phyloP scores from a whole-genome alignment of 2,329 filamentous ascomycete genomes.

The Colletotrichum phormii region DNA sequence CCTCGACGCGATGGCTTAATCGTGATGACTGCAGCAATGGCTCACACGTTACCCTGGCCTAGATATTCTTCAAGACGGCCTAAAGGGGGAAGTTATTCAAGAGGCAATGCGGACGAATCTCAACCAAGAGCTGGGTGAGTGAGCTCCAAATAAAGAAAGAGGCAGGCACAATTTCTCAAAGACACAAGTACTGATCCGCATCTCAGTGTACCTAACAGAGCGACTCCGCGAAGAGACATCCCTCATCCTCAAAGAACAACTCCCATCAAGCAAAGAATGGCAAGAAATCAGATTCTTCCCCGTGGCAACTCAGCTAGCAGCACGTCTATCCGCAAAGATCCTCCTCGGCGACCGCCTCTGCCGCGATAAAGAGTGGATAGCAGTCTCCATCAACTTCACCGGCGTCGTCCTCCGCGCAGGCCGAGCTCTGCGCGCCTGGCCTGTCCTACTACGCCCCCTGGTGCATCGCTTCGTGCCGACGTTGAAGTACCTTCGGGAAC shows the following conservation, averaged over 20 bases:
- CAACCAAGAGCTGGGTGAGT: constrained; percentile 15
- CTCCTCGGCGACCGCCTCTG: constrained; percentile 59
- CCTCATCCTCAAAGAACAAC: constrained; percentile 14
- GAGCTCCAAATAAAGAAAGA: too few relatives aligned
- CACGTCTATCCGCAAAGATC: constrained; percentile 60
- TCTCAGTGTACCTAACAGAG: constrained; percentile 10
- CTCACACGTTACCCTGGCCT: constrained; percentile 15
- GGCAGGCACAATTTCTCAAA: too few relatives aligned
- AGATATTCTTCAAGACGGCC: background rate
- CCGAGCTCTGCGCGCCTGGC: constrained; percentile 53
- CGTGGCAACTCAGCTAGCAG: constrained; percentile 47
- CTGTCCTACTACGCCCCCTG: constrained; percentile 52
- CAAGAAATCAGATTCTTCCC: constrained; percentile 24
- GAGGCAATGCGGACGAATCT: constrained; percentile 9
- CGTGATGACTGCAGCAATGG: constrained; percentile 4
- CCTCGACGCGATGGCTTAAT: background rate
- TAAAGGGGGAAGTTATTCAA: constrained; percentile 11
- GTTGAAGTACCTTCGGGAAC: constrained; percentile 46
- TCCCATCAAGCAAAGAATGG: constrained; percentile 39
- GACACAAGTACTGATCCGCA: background rate
- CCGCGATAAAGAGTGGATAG: constrained; percentile 59
- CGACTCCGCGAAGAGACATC: constrained; percentile 9
- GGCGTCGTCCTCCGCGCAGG: constrained; percentile 50
- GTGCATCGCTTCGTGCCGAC: constrained; percentile 57
- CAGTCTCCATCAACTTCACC: constrained; percentile 55